phyloP scores from a whole-genome alignment of 805 yeast species.

The Ogataea corticis region DNA sequence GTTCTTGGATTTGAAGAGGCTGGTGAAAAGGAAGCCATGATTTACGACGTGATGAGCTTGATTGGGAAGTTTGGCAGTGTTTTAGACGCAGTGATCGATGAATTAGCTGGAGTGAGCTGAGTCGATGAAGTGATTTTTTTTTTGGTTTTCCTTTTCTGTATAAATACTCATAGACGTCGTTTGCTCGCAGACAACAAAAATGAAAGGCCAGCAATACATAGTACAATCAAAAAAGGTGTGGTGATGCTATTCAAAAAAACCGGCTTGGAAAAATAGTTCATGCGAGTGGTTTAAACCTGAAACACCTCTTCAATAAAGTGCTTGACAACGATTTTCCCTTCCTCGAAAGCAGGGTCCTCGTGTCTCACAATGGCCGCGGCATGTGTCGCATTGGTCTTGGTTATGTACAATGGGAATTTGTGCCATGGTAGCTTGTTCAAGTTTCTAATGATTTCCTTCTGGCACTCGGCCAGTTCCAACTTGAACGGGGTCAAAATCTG shows the following conservation, averaged over 20 bases:
- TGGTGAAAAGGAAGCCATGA: slow-evolving; percentile 11
- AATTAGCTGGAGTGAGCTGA: too few species aligned
- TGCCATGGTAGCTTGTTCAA: slow-evolving; percentile 66
- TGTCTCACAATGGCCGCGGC: slow-evolving; percentile 80
- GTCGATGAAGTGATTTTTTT: neutral
- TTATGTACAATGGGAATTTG: slow-evolving; percentile 70
- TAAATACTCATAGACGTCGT: neutral
- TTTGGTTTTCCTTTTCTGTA: neutral
- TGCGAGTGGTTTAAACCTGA: slow-evolving; percentile 5
- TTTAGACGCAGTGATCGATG: slow-evolving; percentile 35
- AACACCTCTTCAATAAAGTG: slow-evolving; percentile 60
- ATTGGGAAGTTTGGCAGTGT: slow-evolving; percentile 27
- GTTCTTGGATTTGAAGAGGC: slow-evolving; percentile 3
- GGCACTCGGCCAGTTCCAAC: slow-evolving; percentile 42
- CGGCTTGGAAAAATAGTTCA: neutral
- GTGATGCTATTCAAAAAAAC: neutral
- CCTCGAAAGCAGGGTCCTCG: slow-evolving; percentile 53
- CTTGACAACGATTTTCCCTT: slow-evolving; percentile 65
- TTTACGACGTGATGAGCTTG: slow-evolving; percentile 24
- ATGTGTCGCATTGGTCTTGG: slow-evolving; percentile 67
- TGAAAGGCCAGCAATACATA: neutral
- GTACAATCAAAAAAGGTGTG: neutral
- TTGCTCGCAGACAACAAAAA: neutral
- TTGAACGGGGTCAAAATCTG: slow-evolving; percentile 29
- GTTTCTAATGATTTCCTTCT: slow-evolving; percentile 51